Conservation (phyloP, 78 protist species). For the Anaeramoeba ignava region DNA sequence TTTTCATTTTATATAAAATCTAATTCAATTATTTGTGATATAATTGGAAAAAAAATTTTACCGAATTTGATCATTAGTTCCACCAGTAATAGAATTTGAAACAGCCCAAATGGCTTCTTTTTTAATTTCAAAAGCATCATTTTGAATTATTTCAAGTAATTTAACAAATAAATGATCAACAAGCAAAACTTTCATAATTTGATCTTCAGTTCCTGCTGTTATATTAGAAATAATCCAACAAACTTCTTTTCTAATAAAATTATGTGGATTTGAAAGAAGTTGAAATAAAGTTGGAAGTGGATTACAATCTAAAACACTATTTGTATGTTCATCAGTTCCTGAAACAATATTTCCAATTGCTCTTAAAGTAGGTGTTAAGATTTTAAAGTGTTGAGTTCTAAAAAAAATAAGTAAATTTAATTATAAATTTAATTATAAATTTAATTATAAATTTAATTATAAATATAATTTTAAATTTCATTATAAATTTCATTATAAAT, state of each 20-base stretch:
- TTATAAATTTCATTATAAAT: too few species aligned
- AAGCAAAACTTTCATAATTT: constrained; percentile 78
- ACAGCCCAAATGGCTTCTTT: constrained; percentile 97
- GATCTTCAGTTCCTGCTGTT: constrained; percentile 82
- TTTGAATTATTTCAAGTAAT: too few species aligned
- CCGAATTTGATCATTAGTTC: constrained; percentile 59
- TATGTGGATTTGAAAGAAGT: not conserved
- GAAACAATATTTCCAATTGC: too few species aligned
- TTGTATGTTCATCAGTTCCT: not conserved
- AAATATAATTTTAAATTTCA: too few species aligned
- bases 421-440: too few species aligned
- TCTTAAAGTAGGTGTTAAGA: too few species aligned
- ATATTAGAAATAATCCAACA: constrained; percentile 96
- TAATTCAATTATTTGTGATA: too few species aligned
- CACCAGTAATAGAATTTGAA: constrained; percentile 79
- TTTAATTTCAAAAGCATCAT: constrained; percentile 44
- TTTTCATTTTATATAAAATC: too few species aligned
- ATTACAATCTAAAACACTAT: not conserved
- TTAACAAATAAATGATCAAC: constrained; percentile 41
- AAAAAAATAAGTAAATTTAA: too few species aligned
- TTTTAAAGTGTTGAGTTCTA: too few species aligned
- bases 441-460: too few species aligned
- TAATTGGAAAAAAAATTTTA: constrained; percentile 18
- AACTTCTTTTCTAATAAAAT: constrained; percentile 70
- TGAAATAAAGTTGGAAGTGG: not conserved